Evolutionary conservation across 768 basidiomycete species (phyloP).

Genomic region (Rhodotorula sphaerocarpa): DNA sequence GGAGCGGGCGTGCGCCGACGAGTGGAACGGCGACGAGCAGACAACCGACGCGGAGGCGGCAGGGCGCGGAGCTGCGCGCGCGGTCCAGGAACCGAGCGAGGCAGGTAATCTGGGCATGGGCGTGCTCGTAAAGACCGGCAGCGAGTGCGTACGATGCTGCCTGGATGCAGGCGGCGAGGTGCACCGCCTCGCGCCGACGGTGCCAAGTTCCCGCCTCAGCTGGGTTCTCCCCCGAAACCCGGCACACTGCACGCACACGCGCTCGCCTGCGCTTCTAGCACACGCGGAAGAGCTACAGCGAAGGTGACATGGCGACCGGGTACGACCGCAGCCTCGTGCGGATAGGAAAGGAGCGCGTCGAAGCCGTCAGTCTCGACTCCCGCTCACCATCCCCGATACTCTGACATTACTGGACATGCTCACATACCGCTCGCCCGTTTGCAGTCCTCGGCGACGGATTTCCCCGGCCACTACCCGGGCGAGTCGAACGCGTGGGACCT

Average conservation of each 20-base stretch:
- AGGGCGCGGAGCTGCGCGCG: neutral
- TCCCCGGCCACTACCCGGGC: slow-evolving; percentile 75
- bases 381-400: neutral
- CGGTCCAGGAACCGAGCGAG: neutral
- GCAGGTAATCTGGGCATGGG: neutral
- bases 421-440: neutral
- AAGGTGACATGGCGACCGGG: too few relatives aligned
- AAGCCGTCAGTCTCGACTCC: slow-evolving; percentile 19
- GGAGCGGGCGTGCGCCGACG: neutral
- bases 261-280: neutral
- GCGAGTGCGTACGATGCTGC: neutral
- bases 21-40: neutral
- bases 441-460: slow-evolving; percentile 79
- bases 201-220: too few relatives aligned
- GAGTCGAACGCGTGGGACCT: slow-evolving; percentile 82
- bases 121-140: neutral
- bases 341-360: slow-evolving; percentile 33
- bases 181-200: slow-evolving; percentile 20
- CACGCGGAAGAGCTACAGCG: neutral
- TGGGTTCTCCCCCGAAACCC: too few relatives aligned
- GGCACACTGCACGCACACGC: too few relatives aligned
- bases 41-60: neutral
- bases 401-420: too few relatives aligned
- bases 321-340: slow-evolving; percentile 26
- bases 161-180: too few relatives aligned